Percentiles rank a stretch among this genome's conserved stretches.
phyloP scores from a whole-genome alignment of 768 basidiomycete genomes.

The Mycena floridula region DNA sequence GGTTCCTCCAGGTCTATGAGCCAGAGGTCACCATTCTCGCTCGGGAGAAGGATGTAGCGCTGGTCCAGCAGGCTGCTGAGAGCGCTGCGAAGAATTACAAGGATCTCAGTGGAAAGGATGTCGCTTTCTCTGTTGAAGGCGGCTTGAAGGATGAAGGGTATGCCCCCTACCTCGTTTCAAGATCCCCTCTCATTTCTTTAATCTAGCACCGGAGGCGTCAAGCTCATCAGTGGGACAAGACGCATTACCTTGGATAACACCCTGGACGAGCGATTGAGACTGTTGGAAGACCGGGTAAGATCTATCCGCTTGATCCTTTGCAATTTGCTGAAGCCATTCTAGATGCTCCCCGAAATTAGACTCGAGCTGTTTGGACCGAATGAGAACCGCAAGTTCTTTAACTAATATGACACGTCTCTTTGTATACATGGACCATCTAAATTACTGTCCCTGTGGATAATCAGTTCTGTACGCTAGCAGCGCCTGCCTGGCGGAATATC shows the following conservation, averaged over 20 bases:
- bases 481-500: conserved; percentile 41
- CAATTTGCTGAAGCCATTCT: conserved; percentile 2
- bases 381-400: conserved; percentile 88
- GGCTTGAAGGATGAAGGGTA: conserved; percentile 65
- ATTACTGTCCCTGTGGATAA: no score
- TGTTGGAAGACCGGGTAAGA: conserved; percentile 85
- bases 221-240: conserved; percentile 60
- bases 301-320: not conserved
- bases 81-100: conserved; percentile 63
- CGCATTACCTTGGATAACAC: conserved; percentile 94
- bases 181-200: not conserved
- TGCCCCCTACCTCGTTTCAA: conserved; percentile 15
- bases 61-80: conserved; percentile 57
- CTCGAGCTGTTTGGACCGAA: conserved; percentile 85
- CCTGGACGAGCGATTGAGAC: conserved; percentile 80
- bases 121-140: conserved; percentile 55
- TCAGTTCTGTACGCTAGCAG: no score
- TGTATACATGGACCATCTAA: no score
- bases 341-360: conserved; percentile 97
- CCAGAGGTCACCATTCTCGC: conserved; percentile 58
- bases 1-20: conserved; percentile 78
- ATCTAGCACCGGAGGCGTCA: conserved; percentile 78
- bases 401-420: no score
- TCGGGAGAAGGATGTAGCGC: conserved; percentile 59
- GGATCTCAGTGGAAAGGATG: conserved; percentile 67